Evolutionary conservation across 371 early-diverging fungal species (phyloP), one percentile per base, ranked within the genome.

Genomic region (Mucor circinelloides): DNA sequence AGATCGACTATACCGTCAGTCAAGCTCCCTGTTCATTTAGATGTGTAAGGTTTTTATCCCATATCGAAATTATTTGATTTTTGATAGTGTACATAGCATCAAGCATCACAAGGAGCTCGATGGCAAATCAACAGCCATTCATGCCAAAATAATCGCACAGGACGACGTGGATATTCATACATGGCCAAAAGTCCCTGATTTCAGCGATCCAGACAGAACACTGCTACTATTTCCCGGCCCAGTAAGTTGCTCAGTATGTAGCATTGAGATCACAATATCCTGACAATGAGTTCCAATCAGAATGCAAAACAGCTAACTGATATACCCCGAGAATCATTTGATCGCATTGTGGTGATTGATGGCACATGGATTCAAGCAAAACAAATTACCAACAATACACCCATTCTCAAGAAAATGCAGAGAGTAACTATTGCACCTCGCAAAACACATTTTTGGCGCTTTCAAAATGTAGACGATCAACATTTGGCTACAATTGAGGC

Each of bases 401-500:
- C 80, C 23, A 48, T 69, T 19, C 69, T 86, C 34, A 62, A 84
- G 66, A 79, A 79, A 40, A 63, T 80, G 76, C 87, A 84, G 63
- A 81, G 84, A 67, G 91, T 89, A 23, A 82, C 81, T 13, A 87
- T 86, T 74, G 66, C 83, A 44, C 87, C 90, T 12, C 87, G 89
- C 32, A 83, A 84, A 64, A 97, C 98, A 2, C 75, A 91, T 60
- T 97, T 97, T 73, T 97, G 97, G 97, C 84, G 98, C 52, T 93
- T 88, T 73, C 98, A 97, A 77, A 83, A 85, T 55, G 75, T 86
- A 36, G 87, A 87, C 48, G 88, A 89, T 19, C 72, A 83, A 46
- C 87, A 92, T 69, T 74, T 97, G 48, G 94, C 96, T 0, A 97
- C 98, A 2, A 96, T 97, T 55, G 98, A 97, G 72, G 98, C 98